A percentile compares a stretch with the other conserved stretches of the same genome.
These are phyloP conservation scores for Boechera divaricarpa DNA, from an alignment of 345 rosid species.

Conservation along the genomic window DNA sequence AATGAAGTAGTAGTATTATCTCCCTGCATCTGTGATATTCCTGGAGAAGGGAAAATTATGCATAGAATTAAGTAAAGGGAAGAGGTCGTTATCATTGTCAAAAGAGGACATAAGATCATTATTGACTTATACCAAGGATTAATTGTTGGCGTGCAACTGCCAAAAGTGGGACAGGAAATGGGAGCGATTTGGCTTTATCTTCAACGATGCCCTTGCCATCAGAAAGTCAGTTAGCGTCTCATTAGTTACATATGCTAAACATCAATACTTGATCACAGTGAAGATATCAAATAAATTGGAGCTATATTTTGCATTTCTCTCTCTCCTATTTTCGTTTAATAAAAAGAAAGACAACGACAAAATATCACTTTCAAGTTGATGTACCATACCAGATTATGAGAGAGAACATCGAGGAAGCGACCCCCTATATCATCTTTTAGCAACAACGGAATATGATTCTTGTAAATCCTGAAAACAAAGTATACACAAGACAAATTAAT, in stretches of 20 bases:
- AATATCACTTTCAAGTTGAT: conserved; percentile 3
- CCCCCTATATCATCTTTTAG: conserved; percentile 57
- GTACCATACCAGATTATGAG: conserved; percentile 69
- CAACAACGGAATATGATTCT: conserved; percentile 67
- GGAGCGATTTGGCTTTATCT: conserved; percentile 72
- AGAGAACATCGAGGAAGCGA: conserved; percentile 55
- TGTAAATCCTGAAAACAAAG: conserved; percentile 69
- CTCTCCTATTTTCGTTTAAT: background rate
- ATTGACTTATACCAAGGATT: conserved; percentile 60
- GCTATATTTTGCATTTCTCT: background rate
- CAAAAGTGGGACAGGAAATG: conserved; percentile 83
- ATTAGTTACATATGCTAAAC: conserved; percentile 37
- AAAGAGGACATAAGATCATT: background rate
- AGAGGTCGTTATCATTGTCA: conserved; percentile 11
- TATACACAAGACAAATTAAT: conserved; percentile 15
- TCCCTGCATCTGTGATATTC: conserved; percentile 56
- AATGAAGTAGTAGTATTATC: conserved; percentile 53
- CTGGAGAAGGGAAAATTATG: conserved; percentile 49
- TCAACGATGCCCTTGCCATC: conserved; percentile 65
- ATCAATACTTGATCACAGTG: conserved; percentile 25
- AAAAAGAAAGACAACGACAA: conserved; percentile 9
- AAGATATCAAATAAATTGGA: background rate
- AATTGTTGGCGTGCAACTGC: conserved; percentile 85
- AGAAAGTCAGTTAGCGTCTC: conserved; percentile 38
- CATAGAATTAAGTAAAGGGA: conserved; percentile 4